Evolutionary conservation across 371 early-diverging fungal genomes (phyloP), one percentile per base, ranked within the genome.

Genomic region (Mucor indicus): DNA sequence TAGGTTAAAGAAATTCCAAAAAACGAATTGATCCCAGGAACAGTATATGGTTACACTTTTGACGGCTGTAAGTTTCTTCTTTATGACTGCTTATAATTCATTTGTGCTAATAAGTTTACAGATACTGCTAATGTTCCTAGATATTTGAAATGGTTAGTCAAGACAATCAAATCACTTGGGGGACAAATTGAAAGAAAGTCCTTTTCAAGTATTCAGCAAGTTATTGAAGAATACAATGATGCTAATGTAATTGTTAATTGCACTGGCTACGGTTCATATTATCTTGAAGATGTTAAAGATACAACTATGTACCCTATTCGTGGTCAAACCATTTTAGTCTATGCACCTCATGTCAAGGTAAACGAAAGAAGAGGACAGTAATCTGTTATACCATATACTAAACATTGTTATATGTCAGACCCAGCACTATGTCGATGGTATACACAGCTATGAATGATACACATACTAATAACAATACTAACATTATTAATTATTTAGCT

Each of bases 251-350:
- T 90, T n/a, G 67, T 93, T 50, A 91, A 91, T 50, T 90, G 91
- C 53, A 76, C 88, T 22, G 93, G 87, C 1, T 56, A 77, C 32
- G 82, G 81, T 8, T 77, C 89, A 5, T 44, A 67, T 30, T 58
- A 60, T 22, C 60, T 92, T 4, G 80, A 77, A 1, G 91, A 89
- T 23, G 87, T 90, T 1, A 62, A 77, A 27, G 93, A 92, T 55
- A 27, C 48, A 5, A 61, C 61, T 3, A 72, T 86, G 53, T 88
- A 78, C 47, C 80, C 89, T 8, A 72, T 84, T 0, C 78, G 91
- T 23, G 93, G 93, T 13, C 91, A 92, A 61, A 87, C 83, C 5
- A 69, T 84, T 4, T 50, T 85, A 7, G 86, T 90, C 2, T 55
- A 72, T 11, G 90, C 88, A 7, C 74, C 86, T 3, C 82, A 88